Base-by-base conservation (phyloP, 805 yeast genomes). In the Cyberlindnera mississippiensis region DNA sequence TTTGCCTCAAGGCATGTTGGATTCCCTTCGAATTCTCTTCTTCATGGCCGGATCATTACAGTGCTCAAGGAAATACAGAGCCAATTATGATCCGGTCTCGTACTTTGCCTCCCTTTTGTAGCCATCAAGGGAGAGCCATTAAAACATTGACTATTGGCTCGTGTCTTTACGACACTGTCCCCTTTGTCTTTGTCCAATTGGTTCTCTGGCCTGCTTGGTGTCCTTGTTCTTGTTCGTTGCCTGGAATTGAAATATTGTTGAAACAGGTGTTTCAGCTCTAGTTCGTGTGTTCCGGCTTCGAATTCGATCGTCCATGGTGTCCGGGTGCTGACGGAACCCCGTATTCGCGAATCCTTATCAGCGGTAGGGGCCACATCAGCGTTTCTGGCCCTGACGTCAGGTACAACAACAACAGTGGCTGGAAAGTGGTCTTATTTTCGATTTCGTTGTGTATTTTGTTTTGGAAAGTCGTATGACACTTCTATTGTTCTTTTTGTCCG, bases 11-110 rank as follows among this genome's bases (percentile, higher is more conserved):
- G 38, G 40, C 44, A 41, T 41, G 35, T 33, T 14, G 15, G 20
- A 13, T 35, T 37, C 16, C 36, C 14, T 24, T 33, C 24, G 36
- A 18, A 19, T 20, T 16, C 20, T 27, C 20, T 12, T 13, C 24
- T 35, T 28, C 36, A 22, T 17, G 40, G 38, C 33, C 28, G 43
- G 44, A 48, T 48, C 52, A 48, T 48, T 44, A 45, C 40, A 35
- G 52, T 38, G 52, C 46, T 48, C 52, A 37, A 37, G 14, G 37
- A 19, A 45, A 45, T 48, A 42, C 49, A 48, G 52, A 48, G 46
- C 52, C 50, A 45, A 34, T 38, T 24, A 48, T 48, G 52, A 45
- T 48, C 42, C 28, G 16, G 33, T 20, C 32, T 30, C 41, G 44
- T 42, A 36, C 35, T 29, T 30, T 36, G 27, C 19, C 15, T 24